A percentile compares a stretch with the other conserved stretches of the same genome.
phyloP scores from a whole-genome alignment of 2,329 filamentous ascomycete species.

The Alternaria ventricosa region DNA sequence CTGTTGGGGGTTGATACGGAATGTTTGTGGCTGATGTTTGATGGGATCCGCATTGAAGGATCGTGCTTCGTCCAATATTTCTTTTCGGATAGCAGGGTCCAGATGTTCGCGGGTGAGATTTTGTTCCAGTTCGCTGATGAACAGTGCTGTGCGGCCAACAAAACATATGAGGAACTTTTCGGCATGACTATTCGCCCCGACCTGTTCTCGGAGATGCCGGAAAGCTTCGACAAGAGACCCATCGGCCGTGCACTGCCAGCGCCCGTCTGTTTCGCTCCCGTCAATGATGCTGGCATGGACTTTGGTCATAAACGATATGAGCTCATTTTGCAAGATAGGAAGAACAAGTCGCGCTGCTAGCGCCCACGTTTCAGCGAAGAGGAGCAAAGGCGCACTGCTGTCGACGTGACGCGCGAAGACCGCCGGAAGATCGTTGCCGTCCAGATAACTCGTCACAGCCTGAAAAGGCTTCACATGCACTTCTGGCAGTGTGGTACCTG shows the following conservation, averaged over 20 bases:
- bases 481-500: not conserved
- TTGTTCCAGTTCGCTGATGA: not conserved
- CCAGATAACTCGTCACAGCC: not conserved
- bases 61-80: not conserved
- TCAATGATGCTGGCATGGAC: conserved; percentile 2
- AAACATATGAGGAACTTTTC: conserved; percentile 17
- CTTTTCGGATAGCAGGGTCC: not conserved
- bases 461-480: not conserved
- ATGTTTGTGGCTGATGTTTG: not conserved
- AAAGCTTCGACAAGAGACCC: not conserved
- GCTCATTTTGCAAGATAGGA: conserved; percentile 5
- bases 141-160: not conserved
- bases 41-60: not conserved
- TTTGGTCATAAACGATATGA: not conserved
- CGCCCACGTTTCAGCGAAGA: conserved; percentile 13
- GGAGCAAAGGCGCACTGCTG: not conserved
- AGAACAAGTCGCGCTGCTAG: conserved; percentile 11
- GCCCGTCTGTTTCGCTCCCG: not conserved
- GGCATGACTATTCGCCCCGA: conserved; percentile 1
- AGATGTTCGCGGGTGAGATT: not conserved
- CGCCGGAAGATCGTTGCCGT: not conserved
- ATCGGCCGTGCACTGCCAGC: not conserved
- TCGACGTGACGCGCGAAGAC: not conserved
- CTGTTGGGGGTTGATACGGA: not conserved
- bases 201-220: not conserved